Evolutionary conservation across 148 eudicot species (phyloP).

Genomic region (Fagopyrum tataricum): DNA sequence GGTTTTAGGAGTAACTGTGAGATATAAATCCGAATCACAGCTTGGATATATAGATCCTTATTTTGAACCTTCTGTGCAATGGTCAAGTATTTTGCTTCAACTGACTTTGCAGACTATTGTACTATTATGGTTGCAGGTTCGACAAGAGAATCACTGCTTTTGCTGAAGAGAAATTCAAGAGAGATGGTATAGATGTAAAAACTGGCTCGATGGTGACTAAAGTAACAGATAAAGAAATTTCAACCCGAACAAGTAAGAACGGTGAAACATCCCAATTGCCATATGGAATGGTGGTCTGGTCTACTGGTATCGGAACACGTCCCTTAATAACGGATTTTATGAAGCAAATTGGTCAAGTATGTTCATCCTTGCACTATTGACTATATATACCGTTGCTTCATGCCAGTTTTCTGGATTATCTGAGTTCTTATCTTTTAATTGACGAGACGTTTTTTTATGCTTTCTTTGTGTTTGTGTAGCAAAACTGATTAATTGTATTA

Average conservation of each 20-base stretch:
- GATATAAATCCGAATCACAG: not conserved
- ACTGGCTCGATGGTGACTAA: constrained; percentile 40
- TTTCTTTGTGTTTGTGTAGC: not conserved
- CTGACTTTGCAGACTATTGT: not conserved
- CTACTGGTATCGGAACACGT: constrained; percentile 67
- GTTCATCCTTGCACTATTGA: constrained; percentile 10
- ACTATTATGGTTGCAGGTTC: constrained; percentile 33
- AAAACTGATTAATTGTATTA: not conserved
- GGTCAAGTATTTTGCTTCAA: not conserved
- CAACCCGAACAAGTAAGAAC: constrained; percentile 24
- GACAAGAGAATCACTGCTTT: constrained; percentile 61
- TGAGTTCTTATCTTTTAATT: not conserved
- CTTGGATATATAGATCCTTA: not conserved
- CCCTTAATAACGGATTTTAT: constrained; percentile 52
- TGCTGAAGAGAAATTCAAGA: constrained; percentile 50
- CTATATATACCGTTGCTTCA: not conserved
- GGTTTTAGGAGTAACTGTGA: not conserved
- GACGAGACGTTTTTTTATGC: not conserved
- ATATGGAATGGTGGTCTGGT: constrained; percentile 66
- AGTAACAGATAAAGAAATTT: constrained; percentile 37
- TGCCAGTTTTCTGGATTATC: not conserved
- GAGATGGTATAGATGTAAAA: constrained; percentile 56
- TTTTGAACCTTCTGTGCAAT: not conserved
- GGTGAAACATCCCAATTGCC: constrained; percentile 36
- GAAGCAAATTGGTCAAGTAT: constrained; percentile 45